These are phyloP conservation scores for Pichia sp. DNA, from an alignment of 1,139 yeast species.

Conservation along the genomic window DNA sequence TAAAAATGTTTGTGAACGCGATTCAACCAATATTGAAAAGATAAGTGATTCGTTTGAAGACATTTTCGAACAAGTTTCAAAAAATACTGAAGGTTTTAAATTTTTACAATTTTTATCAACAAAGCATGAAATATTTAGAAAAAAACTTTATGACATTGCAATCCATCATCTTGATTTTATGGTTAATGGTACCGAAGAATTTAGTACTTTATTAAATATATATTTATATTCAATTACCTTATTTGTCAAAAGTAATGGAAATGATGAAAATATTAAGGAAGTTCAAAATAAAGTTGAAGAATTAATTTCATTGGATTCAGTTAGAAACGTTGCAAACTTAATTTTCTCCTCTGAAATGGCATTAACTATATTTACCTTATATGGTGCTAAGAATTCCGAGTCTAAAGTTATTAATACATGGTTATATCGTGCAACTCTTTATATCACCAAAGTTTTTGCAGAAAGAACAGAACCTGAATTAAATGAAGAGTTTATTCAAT, in stretches of 20 bases:
- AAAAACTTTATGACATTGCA: slow-evolving; percentile 10
- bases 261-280: neutral
- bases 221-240: slow-evolving; percentile 10
- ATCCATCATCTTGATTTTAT: slow-evolving; percentile 4
- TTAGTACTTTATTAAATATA: slow-evolving; percentile 5
- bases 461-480: slow-evolving; percentile 34
- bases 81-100: slow-evolving; percentile 12
- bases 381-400: neutral
- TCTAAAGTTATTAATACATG: slow-evolving; percentile 28
- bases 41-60: neutral
- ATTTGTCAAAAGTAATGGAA: too few relatives aligned
- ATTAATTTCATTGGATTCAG: slow-evolving; percentile 11
- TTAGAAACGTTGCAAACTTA: slow-evolving; percentile 23
- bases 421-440: slow-evolving; percentile 48
- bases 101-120: slow-evolving; percentile 15
- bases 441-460: slow-evolving; percentile 59
- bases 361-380: slow-evolving; percentile 9
- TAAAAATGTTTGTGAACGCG: neutral
- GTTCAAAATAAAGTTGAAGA: slow-evolving; percentile 1
- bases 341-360: slow-evolving; percentile 28
- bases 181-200: slow-evolving; percentile 1
- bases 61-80: neutral
- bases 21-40: neutral
- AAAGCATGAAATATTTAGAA: neutral
- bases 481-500: slow-evolving; percentile 21